Conservation (phyloP, 2,329 filamentous ascomycete species). For the Aspergillus spinulosporus region DNA sequence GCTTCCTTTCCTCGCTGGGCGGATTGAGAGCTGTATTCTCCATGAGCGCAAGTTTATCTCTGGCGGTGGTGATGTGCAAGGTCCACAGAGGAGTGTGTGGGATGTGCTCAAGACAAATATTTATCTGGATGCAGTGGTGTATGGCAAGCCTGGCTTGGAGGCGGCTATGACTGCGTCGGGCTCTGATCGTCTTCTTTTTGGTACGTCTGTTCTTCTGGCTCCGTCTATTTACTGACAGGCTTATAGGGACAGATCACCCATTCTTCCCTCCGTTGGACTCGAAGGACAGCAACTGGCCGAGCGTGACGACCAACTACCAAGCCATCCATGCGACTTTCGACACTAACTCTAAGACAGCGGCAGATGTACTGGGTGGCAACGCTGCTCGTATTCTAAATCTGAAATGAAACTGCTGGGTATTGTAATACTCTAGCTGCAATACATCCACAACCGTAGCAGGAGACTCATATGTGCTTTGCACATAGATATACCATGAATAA, state of each 20-base stretch:
- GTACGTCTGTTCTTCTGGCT: slow-evolving; percentile 20
- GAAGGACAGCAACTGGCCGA: slow-evolving; percentile 44
- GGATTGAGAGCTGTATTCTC: slow-evolving; percentile 82
- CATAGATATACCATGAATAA: slow-evolving; percentile 2
- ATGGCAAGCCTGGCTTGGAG: slow-evolving; percentile 60
- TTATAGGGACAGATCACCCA: slow-evolving; percentile 45
- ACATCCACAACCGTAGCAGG: background rate
- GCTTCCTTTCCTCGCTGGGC: slow-evolving; percentile 80
- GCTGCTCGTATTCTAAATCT: slow-evolving; percentile 45
- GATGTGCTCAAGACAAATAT: slow-evolving; percentile 72
- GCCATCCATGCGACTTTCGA: slow-evolving; percentile 43
- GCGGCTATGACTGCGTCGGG: slow-evolving; percentile 73
- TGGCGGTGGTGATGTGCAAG: slow-evolving; percentile 61
- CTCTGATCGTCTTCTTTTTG: slow-evolving; percentile 44
- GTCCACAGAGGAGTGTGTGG: slow-evolving; percentile 61
- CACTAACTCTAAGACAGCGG: slow-evolving; percentile 31
- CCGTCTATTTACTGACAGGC: slow-evolving; percentile 11
- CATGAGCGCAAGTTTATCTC: slow-evolving; percentile 76
- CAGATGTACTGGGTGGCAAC: slow-evolving; percentile 46
- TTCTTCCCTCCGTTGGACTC: slow-evolving; percentile 46
- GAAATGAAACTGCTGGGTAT: slow-evolving; percentile 18
- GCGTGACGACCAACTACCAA: slow-evolving; percentile 50
- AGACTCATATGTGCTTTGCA: background rate
- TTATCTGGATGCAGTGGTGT: slow-evolving; percentile 72
- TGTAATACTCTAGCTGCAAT: background rate